Evolutionary conservation across 1,284 basidiomycete species (phyloP).

Genomic region (Neonothopanus nambi): DNA sequence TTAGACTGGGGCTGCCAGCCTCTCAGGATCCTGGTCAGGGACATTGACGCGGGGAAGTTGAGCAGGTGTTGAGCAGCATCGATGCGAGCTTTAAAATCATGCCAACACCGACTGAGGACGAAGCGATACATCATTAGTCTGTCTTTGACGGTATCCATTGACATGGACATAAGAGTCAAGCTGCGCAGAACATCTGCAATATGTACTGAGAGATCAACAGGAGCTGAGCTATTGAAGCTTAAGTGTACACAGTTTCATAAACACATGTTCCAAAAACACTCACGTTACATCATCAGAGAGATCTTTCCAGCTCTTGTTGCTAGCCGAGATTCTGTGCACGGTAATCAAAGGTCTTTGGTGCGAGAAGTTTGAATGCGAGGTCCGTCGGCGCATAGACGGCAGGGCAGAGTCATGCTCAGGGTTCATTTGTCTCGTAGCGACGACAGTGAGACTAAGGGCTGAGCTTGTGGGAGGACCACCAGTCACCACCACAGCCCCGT

Average conservation of each 20-base stretch:
- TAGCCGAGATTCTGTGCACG: constrained; percentile 2
- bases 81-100: constrained; percentile 7
- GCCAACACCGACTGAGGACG: constrained; percentile 8
- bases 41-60: constrained; percentile 1
- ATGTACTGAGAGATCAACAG: constrained; percentile 1
- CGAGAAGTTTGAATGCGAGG: neutral
- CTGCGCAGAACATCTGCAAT: constrained; percentile 7
- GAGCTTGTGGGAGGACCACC: neutral
- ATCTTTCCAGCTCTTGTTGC: too few species aligned
- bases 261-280: too few species aligned
- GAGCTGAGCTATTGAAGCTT: neutral
- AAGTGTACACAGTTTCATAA: too few species aligned
- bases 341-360: constrained; percentile 1
- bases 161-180: neutral
- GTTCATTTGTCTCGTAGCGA: neutral
- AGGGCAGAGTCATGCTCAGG: neutral
- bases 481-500: constrained; percentile 6
- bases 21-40: constrained; percentile 1
- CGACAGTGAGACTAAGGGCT: neutral
- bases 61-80: constrained; percentile 9
- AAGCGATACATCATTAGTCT: neutral
- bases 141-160: neutral
- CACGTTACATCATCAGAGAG: too few species aligned
- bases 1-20: constrained; percentile 3
- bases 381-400: neutral